Base-by-base conservation (phyloP, 202 grass and related monocot species). In the Schoenoplectus tabernaemontani region DNA sequence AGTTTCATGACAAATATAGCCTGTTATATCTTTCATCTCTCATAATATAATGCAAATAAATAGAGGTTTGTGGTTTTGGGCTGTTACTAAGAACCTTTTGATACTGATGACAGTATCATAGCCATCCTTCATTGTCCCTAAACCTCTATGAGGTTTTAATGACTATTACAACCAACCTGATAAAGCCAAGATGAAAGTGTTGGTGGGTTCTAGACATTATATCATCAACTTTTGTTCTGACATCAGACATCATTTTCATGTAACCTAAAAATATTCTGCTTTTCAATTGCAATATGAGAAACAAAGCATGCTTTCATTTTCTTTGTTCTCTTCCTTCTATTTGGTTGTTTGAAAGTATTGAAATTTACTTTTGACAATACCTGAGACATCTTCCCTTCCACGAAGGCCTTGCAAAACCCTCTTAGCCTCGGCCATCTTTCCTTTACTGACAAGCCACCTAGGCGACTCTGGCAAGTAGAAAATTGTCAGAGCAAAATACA, bases 391-490 rank as follows among this genome's bases (percentile, higher is more conserved):
- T 77, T 91, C 59, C 1, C n/a, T 80, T 80, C 70, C 81, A 8
- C 79, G 75, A 19, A 96, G 22, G 54, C 67, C 86, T 83, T 88
- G 83, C 58, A 90, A 57, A 86, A 90, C 85, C 64, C 63, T 67
- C 76, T 88, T 89, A 20, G 86, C 83, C 79, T 96, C 92, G 5
- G 41, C 48, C 84, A 91, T 80, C 59, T 65, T 83, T 41, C 85
- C 85, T 88, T 86, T 85, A 74, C 85, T 91, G 46, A 91, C 83
- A 78, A 96, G 89, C 87, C 89, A 96, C 23, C 79, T 88, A 10
- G 87, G 92, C 53, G 89, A 90, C 64, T 91, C 87, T 0, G 85
- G 92, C 59, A 96, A 32, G 80, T 83, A 91, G 26, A 91, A 83
- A 28, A 96, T 62, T 15, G 82, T 88, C 19, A 96, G 65, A 4